A percentile compares a stretch with the other conserved stretches of the same genome.
Conservation (phyloP, 2,329 filamentous ascomycete species). For the Trichoderma aggressivum region DNA sequence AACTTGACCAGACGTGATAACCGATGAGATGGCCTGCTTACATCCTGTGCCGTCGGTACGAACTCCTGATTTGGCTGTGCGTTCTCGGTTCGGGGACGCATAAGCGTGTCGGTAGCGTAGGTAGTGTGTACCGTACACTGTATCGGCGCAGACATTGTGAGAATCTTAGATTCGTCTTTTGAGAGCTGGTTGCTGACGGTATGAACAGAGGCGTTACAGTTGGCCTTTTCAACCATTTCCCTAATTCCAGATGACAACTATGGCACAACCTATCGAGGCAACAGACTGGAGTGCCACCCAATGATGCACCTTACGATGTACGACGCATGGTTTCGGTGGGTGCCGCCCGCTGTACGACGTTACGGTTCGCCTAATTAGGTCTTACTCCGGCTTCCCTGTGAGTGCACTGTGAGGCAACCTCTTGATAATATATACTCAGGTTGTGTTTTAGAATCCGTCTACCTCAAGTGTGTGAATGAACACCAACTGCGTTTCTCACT, state of each 20-base stretch:
- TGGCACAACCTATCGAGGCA: background rate
- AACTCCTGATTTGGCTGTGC: background rate
- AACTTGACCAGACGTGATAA: background rate
- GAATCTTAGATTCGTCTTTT: background rate
- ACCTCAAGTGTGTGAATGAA: background rate
- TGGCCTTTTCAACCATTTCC: background rate
- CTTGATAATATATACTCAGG: background rate
- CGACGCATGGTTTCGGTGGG: background rate
- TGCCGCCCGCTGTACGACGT: background rate
- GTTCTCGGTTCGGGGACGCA: background rate
- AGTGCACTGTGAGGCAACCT: background rate
- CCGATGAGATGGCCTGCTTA: background rate
- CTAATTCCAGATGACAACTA: background rate
- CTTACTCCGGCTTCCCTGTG: background rate
- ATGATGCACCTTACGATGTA: background rate
- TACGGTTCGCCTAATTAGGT: constrained; percentile 1
- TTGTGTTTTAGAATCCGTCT: background rate
- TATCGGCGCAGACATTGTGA: background rate
- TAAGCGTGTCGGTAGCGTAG: background rate
- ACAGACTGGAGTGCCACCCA: background rate
- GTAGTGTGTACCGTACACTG: too few species aligned
- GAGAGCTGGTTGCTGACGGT: background rate
- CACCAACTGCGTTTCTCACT: background rate
- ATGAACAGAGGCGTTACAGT: background rate
- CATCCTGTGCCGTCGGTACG: background rate